Evolutionary conservation across 352 stramenopile species (phyloP).

Genomic region (Phytophthora cajani): DNA sequence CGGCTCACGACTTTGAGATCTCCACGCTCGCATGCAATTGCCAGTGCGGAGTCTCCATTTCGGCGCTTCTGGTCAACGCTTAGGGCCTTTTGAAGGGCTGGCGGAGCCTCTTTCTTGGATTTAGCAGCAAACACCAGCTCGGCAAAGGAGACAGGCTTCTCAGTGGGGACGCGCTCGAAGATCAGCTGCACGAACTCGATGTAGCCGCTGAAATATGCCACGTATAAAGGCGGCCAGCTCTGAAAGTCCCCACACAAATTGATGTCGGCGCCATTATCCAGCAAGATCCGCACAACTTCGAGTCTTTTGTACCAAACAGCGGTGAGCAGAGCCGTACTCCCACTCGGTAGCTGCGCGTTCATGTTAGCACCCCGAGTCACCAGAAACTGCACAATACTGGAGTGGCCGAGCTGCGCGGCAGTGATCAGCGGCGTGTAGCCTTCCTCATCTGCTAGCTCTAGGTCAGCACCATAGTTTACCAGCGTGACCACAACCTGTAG

Average conservation of each 20-base stretch:
- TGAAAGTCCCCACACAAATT: conserved; percentile 15
- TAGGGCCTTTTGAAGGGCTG: neutral
- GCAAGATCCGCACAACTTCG: conserved; percentile 12
- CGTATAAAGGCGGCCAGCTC: neutral
- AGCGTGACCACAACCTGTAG: conserved; percentile 8
- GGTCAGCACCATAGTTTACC: neutral
- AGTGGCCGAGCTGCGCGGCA: conserved; percentile 4
- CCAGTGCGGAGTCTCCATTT: conserved; percentile 12
- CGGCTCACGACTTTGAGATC: neutral
- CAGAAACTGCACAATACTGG: conserved; percentile 10
- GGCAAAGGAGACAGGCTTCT: neutral
- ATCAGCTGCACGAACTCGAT: conserved; percentile 10
- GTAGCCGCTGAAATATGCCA: conserved; percentile 20
- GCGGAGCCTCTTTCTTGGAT: neutral
- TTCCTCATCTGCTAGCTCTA: conserved; percentile 7
- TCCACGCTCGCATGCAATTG: conserved; percentile 13
- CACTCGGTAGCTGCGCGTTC: conserved; percentile 6
- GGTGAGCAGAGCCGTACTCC: conserved; percentile 10
- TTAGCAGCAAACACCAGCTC: conserved; percentile 1
- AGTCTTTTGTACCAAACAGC: conserved; percentile 10
- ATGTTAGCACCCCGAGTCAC: conserved; percentile 8
- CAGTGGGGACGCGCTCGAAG: conserved; percentile 1
- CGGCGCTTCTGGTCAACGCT: conserved; percentile 8
- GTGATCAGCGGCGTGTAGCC: conserved; percentile 15
- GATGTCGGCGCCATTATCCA: conserved; percentile 17